Evolutionary conservation across 1,139 yeast species (phyloP).

Genomic region (Diutina scorzettiae): DNA sequence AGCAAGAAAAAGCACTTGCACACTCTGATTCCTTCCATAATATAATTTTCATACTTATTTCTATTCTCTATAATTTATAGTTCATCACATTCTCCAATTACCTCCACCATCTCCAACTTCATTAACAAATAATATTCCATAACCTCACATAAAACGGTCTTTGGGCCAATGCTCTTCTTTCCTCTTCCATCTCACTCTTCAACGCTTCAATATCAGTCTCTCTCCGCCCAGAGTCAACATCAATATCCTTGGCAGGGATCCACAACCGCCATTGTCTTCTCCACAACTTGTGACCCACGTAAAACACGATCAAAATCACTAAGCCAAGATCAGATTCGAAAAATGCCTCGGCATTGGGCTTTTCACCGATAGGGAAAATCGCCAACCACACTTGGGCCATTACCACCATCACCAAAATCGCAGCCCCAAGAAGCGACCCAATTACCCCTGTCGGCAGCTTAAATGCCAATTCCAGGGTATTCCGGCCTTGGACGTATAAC

Average conservation of each 20-base stretch:
- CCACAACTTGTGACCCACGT: slow-evolving; percentile 47
- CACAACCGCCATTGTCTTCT: slow-evolving; percentile 26
- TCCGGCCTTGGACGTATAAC: slow-evolving; percentile 10
- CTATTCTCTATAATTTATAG: too few species aligned
- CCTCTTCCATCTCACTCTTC: slow-evolving; percentile 23
- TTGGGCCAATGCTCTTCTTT: background rate
- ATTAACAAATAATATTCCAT: background rate
- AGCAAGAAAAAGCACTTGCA: too few species aligned
- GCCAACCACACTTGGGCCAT: slow-evolving; percentile 78
- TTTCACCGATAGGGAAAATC: slow-evolving; percentile 48
- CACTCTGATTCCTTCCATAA: too few species aligned
- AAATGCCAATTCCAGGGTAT: slow-evolving; percentile 53
- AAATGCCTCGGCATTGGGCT: slow-evolving; percentile 46
- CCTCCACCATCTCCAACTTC: too few species aligned
- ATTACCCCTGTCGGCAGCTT: slow-evolving; percentile 53
- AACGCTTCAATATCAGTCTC: slow-evolving; percentile 52
- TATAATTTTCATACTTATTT: too few species aligned
- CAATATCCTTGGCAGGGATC: slow-evolving; percentile 40
- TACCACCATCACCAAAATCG: slow-evolving; percentile 51
- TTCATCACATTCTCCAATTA: too few species aligned
- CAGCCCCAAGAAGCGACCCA: slow-evolving; percentile 60
- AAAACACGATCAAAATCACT: slow-evolving; percentile 47
- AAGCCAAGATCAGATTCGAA: slow-evolving; percentile 52
- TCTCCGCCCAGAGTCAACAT: slow-evolving; percentile 61
- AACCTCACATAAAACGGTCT: background rate